A percentile compares a stretch with the other conserved stretches of the same genome.
Evolutionary conservation across 257 asterid species (phyloP).

Genomic region (Gentiana straminea): DNA sequence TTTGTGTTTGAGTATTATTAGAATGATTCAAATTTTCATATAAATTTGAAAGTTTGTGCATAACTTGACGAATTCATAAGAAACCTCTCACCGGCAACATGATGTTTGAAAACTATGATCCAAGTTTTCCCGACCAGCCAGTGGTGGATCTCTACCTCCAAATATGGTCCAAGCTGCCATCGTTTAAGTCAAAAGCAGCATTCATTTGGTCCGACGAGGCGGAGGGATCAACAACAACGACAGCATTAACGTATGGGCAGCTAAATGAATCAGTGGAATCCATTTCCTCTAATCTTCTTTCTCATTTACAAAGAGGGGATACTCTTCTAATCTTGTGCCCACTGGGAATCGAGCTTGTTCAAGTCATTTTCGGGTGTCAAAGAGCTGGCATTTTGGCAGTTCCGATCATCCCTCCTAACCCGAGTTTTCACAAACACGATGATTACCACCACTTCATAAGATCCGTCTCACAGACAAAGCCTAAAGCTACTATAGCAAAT

Average conservation of each 20-base stretch:
- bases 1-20: too few species aligned
- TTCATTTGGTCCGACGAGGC: constrained; percentile 43
- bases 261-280: constrained; percentile 39
- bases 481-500: constrained; percentile 59
- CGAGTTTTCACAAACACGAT: constrained; percentile 14
- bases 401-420: constrained; percentile 49
- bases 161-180: constrained; percentile 49
- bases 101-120: constrained; percentile 56
- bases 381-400: constrained; percentile 56
- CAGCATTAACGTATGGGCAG: constrained; percentile 37
- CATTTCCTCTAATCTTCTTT: constrained; percentile 32
- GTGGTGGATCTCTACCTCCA: constrained; percentile 54
- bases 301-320: constrained; percentile 34
- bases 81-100: constrained; percentile 3
- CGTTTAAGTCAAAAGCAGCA: constrained; percentile 52
- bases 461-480: constrained; percentile 58
- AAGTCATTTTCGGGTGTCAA: constrained; percentile 58
- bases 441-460: constrained; percentile 42
- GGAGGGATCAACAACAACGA: not conserved
- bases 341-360: constrained; percentile 61
- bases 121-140: constrained; percentile 55
- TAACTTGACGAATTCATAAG: too few species aligned
- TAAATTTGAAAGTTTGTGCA: too few species aligned
- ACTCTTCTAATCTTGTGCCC: constrained; percentile 37
- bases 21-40: too few species aligned